A percentile compares a stretch with the other conserved stretches of the same genome.
Conservation (phyloP, 495 filamentous ascomycete genomes). For the Talaromyces wortmannii region DNA sequence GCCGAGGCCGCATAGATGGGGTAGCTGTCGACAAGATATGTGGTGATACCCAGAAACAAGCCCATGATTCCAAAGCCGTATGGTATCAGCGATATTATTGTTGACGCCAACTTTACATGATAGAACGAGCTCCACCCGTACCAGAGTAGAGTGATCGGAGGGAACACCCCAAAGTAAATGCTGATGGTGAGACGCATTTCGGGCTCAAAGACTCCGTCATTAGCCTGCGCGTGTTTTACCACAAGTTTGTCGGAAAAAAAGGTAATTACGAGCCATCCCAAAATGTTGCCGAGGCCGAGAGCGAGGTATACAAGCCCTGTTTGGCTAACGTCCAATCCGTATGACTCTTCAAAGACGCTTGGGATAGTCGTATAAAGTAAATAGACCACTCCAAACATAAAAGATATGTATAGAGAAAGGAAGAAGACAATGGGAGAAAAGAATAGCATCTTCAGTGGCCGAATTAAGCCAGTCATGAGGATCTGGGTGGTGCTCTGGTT, state of each 20-base stretch:
- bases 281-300: conserved; percentile 41
- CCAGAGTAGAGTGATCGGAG: conserved; percentile 53
- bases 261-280: conserved; percentile 7
- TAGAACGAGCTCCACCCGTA: conserved; percentile 41
- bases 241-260: not conserved
- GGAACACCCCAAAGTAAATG: conserved; percentile 8
- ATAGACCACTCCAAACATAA: conserved; percentile 52
- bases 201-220: conserved; percentile 10
- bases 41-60: conserved; percentile 44
- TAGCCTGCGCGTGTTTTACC: not conserved
- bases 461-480: conserved; percentile 19
- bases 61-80: conserved; percentile 44
- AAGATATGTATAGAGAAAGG: conserved; percentile 49
- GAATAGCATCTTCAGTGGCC: conserved; percentile 44
- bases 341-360: conserved; percentile 29
- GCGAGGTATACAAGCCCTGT: conserved; percentile 49
- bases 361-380: conserved; percentile 54
- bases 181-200: conserved; percentile 14
- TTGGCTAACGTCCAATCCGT: conserved; percentile 38
- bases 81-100: conserved; percentile 20
- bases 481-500: not conserved
- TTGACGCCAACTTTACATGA: too few species aligned
- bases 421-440: conserved; percentile 49
- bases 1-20: conserved; percentile 42
- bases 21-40: conserved; percentile 55